These are phyloP conservation scores for Fraxinus greggii DNA, from an alignment of 305 asterid genomes.

Conservation along the genomic window DNA sequence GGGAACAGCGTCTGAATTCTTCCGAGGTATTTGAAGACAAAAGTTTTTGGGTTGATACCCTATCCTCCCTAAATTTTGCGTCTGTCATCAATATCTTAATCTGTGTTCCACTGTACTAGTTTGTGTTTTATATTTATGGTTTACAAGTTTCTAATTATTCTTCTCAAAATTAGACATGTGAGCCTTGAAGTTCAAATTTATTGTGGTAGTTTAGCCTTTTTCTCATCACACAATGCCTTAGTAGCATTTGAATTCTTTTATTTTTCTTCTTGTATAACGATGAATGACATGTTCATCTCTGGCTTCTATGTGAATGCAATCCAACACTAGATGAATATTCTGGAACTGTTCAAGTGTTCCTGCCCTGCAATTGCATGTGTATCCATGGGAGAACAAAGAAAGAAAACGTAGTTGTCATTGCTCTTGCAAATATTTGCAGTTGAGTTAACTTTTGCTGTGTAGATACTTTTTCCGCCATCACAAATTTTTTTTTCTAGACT, in stretches of 20 bases:
- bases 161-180: neutral
- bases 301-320: slow-evolving; percentile 2
- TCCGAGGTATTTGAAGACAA: slow-evolving; percentile 54
- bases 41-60: slow-evolving; percentile 11
- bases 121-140: neutral
- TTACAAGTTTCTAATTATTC: slow-evolving; percentile 1
- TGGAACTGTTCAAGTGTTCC: neutral
- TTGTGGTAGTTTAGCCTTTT: neutral
- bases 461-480: neutral
- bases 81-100: neutral
- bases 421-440: neutral
- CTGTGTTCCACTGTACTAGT: neutral
- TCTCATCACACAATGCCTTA: slow-evolving; percentile 1
- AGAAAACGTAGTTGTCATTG: neutral
- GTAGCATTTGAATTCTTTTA: neutral
- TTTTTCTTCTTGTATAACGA: slow-evolving; percentile 1
- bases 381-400: neutral
- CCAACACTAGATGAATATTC: neutral
- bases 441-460: neutral
- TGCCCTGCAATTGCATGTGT: neutral
- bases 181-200: neutral
- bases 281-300: neutral
- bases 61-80: slow-evolving; percentile 5
- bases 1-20: slow-evolving; percentile 90
- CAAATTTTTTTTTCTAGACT: neutral